A percentile compares a stretch with the other conserved stretches of the same genome.
Conservation (phyloP, 805 yeast genomes). For the Yarrowia osloensis region DNA sequence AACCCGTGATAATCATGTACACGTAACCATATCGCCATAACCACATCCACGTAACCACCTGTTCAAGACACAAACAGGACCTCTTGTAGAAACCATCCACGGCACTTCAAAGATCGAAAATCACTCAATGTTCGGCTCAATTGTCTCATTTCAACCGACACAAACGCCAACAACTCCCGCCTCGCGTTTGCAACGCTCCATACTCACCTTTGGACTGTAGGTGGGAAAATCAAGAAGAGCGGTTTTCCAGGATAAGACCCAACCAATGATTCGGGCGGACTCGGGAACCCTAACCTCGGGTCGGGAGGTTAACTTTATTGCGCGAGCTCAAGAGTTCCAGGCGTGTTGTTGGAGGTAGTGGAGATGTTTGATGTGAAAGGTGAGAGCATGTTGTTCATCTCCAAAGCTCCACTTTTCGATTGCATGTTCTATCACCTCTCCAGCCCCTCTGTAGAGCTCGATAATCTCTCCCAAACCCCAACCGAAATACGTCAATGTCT, state of each 20-base stretch:
- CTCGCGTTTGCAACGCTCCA: neutral
- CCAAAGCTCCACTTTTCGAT: neutral
- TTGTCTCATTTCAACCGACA: neutral
- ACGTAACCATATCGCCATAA: too few relatives aligned
- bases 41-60: neutral
- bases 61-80: too few relatives aligned
- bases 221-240: slow-evolving; percentile 26
- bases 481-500: neutral
- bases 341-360: neutral
- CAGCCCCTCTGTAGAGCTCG: neutral
- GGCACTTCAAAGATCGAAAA: too few relatives aligned
- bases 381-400: neutral
- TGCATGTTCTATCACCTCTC: neutral
- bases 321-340: neutral
- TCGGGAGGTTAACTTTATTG: slow-evolving; percentile 27
- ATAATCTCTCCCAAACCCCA: neutral
- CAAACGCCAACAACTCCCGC: neutral
- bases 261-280: slow-evolving; percentile 27
- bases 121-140: neutral
- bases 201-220: slow-evolving; percentile 25
- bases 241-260: slow-evolving; percentile 22
- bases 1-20: too few relatives aligned
- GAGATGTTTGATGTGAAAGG: too few relatives aligned
- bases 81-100: too few relatives aligned
- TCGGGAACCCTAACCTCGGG: slow-evolving; percentile 20